A percentile compares a stretch with the other conserved stretches of the same genome.
Conservation (phyloP, 208 protist species). For the Crithidia mellificae region DNA sequence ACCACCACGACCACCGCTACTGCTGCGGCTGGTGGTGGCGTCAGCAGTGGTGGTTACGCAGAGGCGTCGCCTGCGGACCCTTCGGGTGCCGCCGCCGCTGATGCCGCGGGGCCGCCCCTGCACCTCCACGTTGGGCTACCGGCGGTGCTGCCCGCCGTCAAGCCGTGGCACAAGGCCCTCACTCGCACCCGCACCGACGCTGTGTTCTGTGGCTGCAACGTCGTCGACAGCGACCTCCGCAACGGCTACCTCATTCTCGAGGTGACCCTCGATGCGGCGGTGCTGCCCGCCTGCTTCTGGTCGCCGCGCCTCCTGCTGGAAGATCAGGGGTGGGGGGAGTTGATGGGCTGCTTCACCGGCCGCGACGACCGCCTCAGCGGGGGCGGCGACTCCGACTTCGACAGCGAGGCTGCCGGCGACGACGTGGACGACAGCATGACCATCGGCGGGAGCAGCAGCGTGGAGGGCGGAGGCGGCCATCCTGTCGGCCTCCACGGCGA, state of each 20-base stretch:
- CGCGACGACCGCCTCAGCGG: constrained; percentile 46
- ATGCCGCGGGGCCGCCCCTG: neutral
- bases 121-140: neutral
- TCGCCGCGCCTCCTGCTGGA: constrained; percentile 31
- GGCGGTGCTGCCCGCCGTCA: neutral
- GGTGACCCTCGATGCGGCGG: constrained; percentile 42
- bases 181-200: constrained; percentile 36
- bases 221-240: constrained; percentile 77
- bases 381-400: constrained; percentile 9
- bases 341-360: constrained; percentile 68
- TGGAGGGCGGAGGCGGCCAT: neutral
- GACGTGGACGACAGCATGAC: constrained; percentile 16
- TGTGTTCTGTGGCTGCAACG: constrained; percentile 58
- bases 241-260: constrained; percentile 74
- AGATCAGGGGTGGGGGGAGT: constrained; percentile 40
- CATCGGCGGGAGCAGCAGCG: constrained; percentile 4
- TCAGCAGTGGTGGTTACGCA: too few relatives aligned
- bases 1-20: too few relatives aligned
- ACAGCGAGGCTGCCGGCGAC: constrained; percentile 9
- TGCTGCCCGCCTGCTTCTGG: constrained; percentile 35
- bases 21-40: neutral
- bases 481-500: too few relatives aligned
- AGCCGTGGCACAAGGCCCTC: constrained; percentile 28
- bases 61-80: neutral
- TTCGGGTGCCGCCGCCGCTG: neutral